Evolutionary conservation across 441 rosid species (phyloP).

Genomic region (Manihot esculenta): DNA sequence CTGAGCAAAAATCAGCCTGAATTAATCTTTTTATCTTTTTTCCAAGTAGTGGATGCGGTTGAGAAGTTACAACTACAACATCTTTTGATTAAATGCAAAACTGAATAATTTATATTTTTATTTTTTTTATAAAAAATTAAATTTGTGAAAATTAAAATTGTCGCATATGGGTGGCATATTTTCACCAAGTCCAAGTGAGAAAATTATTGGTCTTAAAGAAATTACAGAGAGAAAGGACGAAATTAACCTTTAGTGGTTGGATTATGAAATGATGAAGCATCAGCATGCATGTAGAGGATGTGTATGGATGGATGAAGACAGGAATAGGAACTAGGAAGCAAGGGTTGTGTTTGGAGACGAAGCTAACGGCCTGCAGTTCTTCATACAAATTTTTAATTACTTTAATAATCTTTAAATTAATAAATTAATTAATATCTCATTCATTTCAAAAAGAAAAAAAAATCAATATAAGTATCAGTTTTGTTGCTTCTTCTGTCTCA

Average conservation of each 20-base stretch:
- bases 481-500: no score
- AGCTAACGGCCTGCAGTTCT: conserved; percentile 27
- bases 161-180: no score
- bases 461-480: no score
- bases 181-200: no score
- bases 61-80: conserved; percentile 11
- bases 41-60: conserved; percentile 12
- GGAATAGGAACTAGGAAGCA: background rate
- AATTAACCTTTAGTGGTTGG: background rate
- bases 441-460: no score
- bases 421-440: no score
- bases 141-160: background rate
- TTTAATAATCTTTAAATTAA: no score
- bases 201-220: no score
- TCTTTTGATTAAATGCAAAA: background rate
- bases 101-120: background rate
- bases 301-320: background rate
- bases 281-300: no score
- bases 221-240: background rate
- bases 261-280: background rate
- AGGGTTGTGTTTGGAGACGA: background rate
- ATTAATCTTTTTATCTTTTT: conserved; percentile 10
- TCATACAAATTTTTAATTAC: no score
- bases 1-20: conserved; percentile 2
- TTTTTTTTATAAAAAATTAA: background rate